phyloP scores from a whole-genome alignment of 306 rosid genomes.

The Castanopsis chinensis region DNA sequence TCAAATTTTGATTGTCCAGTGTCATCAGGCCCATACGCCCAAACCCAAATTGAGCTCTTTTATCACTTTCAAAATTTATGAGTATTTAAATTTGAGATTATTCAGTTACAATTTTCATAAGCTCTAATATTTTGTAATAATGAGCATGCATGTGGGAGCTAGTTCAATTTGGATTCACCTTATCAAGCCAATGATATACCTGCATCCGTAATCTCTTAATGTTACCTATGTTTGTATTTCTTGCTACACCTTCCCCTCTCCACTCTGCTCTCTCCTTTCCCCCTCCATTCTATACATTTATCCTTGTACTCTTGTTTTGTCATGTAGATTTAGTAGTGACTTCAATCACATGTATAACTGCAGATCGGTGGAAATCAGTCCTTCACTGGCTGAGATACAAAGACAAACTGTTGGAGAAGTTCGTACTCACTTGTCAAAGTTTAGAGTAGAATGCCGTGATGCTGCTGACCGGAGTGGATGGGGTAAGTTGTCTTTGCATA shows the following conservation, averaged over 20 bases:
- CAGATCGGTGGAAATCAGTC: conserved; percentile 97
- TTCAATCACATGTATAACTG: conserved; percentile 30
- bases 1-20: no score
- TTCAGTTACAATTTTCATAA: not conserved
- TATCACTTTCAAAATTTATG: not conserved
- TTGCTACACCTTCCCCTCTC: no score
- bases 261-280: no score
- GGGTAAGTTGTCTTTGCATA: conserved; percentile 56
- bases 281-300: no score
- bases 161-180: not conserved
- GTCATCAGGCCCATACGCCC: no score
- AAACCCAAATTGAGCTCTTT: no score
- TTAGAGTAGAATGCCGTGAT: conserved; percentile 81
- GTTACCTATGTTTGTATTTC: not conserved
- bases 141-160: not conserved
- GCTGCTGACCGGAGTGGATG: conserved; percentile 84
- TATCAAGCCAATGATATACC: not conserved
- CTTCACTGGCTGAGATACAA: conserved; percentile 83
- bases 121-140: not conserved
- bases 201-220: not conserved
- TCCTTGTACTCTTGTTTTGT: not conserved
- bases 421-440: conserved; percentile 76
- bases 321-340: not conserved
- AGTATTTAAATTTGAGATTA: not conserved
- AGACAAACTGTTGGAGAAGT: conserved; percentile 79